Percentiles rank a stretch among this genome's conserved stretches.
These are phyloP conservation scores for Acanthamoeba healyi DNA, from an alignment of 208 protist species.

Conservation along the genomic window DNA sequence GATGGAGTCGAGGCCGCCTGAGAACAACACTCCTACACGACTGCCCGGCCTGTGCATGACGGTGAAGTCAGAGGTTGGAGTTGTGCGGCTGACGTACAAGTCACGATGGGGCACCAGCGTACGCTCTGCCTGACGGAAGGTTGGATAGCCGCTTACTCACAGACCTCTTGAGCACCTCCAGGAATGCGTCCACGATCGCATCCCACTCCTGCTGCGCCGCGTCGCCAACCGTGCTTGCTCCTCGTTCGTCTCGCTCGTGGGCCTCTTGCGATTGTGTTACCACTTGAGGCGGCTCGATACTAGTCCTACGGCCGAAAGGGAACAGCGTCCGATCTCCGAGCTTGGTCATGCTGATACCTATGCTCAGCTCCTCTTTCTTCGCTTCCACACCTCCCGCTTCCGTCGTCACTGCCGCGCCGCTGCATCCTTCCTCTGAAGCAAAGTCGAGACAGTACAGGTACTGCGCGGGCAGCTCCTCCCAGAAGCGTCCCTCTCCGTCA, in stretches of 20 bases:
- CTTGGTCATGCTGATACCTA: background rate
- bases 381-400: background rate
- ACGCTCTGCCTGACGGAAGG: background rate
- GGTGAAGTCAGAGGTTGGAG: too few relatives aligned
- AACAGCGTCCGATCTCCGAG: background rate
- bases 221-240: background rate
- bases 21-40: conserved; percentile 79
- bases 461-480: conserved; percentile 37
- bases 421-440: background rate
- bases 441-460: conserved; percentile 37
- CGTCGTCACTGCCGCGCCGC: background rate
- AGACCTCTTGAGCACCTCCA: conserved; percentile 50
- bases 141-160: conserved; percentile 3
- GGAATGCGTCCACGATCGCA: background rate
- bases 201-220: background rate
- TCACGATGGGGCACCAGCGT: background rate
- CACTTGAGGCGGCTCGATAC: background rate
- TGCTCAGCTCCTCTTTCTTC: background rate
- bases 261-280: too few relatives aligned
- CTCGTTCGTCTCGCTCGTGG: background rate
- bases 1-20: conserved; percentile 82
- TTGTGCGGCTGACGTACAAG: too few relatives aligned
- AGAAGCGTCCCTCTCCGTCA: background rate
- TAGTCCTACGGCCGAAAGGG: background rate
- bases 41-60: conserved; percentile 56